These are phyloP conservation scores for Erythrobasidium yunnanense DNA, from an alignment of 768 basidiomycete genomes.

Conservation along the genomic window DNA sequence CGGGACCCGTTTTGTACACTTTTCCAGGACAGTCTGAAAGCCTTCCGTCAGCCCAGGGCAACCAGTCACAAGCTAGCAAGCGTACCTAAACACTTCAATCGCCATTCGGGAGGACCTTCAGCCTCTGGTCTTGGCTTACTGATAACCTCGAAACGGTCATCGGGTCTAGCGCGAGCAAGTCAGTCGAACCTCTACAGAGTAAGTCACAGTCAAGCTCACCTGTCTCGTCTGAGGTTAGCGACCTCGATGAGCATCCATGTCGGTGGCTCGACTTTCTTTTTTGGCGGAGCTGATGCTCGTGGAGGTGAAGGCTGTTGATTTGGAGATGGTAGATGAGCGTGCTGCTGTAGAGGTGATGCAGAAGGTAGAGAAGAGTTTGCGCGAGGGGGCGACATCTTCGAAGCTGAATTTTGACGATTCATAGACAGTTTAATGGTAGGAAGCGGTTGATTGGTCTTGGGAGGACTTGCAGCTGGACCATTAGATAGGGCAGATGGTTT, in stretches of 20 bases:
- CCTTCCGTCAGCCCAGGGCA: neutral
- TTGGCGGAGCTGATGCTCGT: neutral
- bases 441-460: neutral
- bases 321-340: neutral
- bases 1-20: conserved; percentile 84
- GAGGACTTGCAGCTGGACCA: neutral
- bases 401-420: neutral
- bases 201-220: conserved; percentile 47
- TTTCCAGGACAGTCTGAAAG: conserved; percentile 77
- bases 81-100: conserved; percentile 57
- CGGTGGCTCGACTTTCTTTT: neutral
- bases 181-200: conserved; percentile 59
- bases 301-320: neutral
- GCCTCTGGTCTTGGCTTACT: conserved; percentile 49
- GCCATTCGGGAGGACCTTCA: conserved; percentile 62
- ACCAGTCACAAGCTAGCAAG: neutral
- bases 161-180: conserved; percentile 67
- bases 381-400: neutral
- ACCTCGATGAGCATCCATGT: conserved; percentile 9
- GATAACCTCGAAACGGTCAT: conserved; percentile 72
- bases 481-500: neutral
- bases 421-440: neutral
- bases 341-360: neutral
- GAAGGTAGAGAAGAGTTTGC: neutral
- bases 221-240: neutral